Evolutionary conservation across 805 yeast genomes (phyloP).

Genomic region (Clavispora vitiphila): DNA sequence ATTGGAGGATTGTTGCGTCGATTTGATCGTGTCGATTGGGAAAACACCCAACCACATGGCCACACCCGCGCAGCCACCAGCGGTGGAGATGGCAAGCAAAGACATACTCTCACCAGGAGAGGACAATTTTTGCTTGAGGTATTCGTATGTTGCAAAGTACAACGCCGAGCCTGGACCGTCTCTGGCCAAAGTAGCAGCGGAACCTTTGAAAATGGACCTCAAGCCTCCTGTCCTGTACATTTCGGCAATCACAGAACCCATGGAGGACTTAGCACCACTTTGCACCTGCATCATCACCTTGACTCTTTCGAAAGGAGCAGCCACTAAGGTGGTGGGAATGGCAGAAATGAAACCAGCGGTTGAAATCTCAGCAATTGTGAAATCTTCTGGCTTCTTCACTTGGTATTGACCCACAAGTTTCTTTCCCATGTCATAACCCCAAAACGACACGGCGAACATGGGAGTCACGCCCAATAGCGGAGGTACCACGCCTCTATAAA

Average conservation of each 20-base stretch:
- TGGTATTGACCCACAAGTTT: slow-evolving; percentile 51
- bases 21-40: slow-evolving; percentile 94
- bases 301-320: slow-evolving; percentile 97
- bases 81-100: slow-evolving; percentile 69
- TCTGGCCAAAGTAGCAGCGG: slow-evolving; percentile 86
- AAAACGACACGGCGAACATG: slow-evolving; percentile 95
- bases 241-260: slow-evolving; percentile 57
- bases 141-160: slow-evolving; percentile 92
- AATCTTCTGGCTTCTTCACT: slow-evolving; percentile 34
- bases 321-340: slow-evolving; percentile 88
- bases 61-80: slow-evolving; percentile 96
- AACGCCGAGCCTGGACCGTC: slow-evolving; percentile 98
- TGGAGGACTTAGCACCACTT: slow-evolving; percentile 38
- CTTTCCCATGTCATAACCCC: slow-evolving; percentile 97
- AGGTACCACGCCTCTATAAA: slow-evolving; percentile 91
- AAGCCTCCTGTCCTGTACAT: slow-evolving; percentile 79
- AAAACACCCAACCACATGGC: slow-evolving; percentile 95
- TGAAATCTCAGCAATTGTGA: slow-evolving; percentile 68
- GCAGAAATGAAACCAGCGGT: slow-evolving; percentile 95
- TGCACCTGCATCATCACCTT: slow-evolving; percentile 90
- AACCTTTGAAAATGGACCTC: slow-evolving; percentile 82
- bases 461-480: slow-evolving; percentile 97
- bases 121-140: slow-evolving; percentile 60
- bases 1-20: slow-evolving; percentile 67
- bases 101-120: slow-evolving; percentile 55